Percentiles rank a stretch among this genome's conserved stretches.
These are phyloP conservation scores for Polygonum aviculare DNA, from an alignment of 148 eudicot genomes.

Conservation along the genomic window DNA sequence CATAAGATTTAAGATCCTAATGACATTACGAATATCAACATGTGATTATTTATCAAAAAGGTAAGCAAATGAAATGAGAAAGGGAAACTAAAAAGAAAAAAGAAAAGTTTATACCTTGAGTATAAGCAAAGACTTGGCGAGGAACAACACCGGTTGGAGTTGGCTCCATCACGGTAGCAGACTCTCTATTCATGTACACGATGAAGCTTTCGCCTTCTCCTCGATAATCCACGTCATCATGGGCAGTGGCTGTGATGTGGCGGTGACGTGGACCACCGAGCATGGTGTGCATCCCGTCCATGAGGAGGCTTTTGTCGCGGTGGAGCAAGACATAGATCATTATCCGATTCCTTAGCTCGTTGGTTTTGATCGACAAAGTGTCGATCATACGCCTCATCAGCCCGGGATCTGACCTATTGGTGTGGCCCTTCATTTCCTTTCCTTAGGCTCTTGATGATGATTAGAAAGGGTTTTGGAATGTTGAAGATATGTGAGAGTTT, in stretches of 20 bases:
- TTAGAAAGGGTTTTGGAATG: neutral
- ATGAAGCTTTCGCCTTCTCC: neutral
- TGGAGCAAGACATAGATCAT: constrained; percentile 32
- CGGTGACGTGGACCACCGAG: constrained; percentile 14
- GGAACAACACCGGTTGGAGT: neutral
- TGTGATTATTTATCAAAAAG: neutral
- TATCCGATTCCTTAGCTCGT: constrained; percentile 25
- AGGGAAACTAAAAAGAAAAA: neutral
- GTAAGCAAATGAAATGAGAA: too few species aligned
- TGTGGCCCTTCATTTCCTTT: constrained; percentile 12
- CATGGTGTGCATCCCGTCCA: constrained; percentile 21
- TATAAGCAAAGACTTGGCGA: constrained; percentile 6
- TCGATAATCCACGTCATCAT: neutral
- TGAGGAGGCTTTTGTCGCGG: constrained; percentile 13
- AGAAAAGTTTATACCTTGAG: constrained; percentile 4
- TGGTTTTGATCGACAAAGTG: constrained; percentile 30
- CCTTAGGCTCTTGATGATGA: neutral
- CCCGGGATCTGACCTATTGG: constrained; percentile 13
- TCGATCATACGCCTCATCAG: constrained; percentile 26
- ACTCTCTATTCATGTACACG: constrained; percentile 1
- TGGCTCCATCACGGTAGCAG: neutral
- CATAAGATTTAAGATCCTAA: too few species aligned
- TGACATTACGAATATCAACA: too few species aligned
- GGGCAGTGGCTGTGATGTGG: neutral
- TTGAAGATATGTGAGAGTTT: neutral